These are phyloP conservation scores for Silene noctiflora DNA, from an alignment of 179 eudicot species.

Conservation along the genomic window DNA sequence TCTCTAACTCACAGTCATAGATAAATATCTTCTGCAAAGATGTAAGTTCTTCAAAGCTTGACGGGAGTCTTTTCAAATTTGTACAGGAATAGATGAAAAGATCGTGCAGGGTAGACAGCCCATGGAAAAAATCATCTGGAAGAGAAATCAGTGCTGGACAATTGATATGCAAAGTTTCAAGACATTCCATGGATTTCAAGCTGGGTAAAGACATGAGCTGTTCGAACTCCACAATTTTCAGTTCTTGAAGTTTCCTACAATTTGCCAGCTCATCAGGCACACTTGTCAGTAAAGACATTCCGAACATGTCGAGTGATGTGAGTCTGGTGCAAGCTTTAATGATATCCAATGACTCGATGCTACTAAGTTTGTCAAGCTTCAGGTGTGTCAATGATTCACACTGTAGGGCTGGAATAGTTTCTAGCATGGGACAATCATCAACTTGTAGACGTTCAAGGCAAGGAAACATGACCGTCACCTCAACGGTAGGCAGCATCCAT, in stretches of 20 bases:
- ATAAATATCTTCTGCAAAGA: neutral
- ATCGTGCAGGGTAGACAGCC: neutral
- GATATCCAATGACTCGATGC: conserved; percentile 5
- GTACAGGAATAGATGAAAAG: neutral
- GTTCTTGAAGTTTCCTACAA: neutral
- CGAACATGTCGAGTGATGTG: conserved; percentile 3
- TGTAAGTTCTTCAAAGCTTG: neutral
- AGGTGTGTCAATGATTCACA: neutral
- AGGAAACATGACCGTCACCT: neutral
- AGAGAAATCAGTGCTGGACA: conserved; percentile 1
- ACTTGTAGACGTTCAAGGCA: conserved; percentile 8
- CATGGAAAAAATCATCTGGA: conserved; percentile 9
- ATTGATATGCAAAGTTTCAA: neutral
- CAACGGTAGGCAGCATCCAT: conserved; percentile 1
- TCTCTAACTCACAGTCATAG: neutral
- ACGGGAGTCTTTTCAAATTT: neutral
- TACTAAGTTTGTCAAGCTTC: neutral
- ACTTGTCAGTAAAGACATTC: neutral
- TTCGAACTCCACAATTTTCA: neutral
- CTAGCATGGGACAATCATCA: neutral
- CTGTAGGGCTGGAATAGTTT: neutral
- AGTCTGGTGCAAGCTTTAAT: conserved; percentile 2
- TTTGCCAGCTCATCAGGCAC: conserved; percentile 10
- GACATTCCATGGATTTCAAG: neutral
- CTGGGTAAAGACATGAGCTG: conserved; percentile 12